Percentiles rank a stretch among this genome's conserved stretches.
Evolutionary conservation across 208 protist genomes (phyloP).

Genomic region (Trypanosoma lewisi): DNA sequence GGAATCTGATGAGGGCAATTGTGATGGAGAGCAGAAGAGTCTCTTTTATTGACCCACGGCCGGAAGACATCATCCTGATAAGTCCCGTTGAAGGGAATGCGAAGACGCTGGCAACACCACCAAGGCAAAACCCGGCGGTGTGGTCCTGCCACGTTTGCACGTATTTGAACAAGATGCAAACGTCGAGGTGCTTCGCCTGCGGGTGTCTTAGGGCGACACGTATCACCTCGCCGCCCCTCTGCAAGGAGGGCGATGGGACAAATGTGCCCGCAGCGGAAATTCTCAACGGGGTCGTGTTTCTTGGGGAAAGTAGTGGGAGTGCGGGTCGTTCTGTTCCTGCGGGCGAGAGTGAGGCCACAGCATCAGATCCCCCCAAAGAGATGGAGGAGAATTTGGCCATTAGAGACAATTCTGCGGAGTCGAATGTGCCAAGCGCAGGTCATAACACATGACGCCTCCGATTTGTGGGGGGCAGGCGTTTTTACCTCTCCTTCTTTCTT

Average conservation of each 20-base stretch:
- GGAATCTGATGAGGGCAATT: constrained; percentile 73
- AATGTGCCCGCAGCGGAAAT: background rate
- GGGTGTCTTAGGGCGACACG: constrained; percentile 29
- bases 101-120: constrained; percentile 21
- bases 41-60: constrained; percentile 47
- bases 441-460: no score
- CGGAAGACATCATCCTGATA: constrained; percentile 63
- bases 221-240: background rate
- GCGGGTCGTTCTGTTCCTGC: background rate
- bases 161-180: constrained; percentile 61
- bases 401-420: no score
- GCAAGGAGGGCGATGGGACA: background rate
- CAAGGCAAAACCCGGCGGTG: constrained; percentile 20
- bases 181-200: constrained; percentile 57
- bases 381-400: background rate
- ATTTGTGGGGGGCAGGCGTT: no score
- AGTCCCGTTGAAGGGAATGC: constrained; percentile 43
- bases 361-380: background rate
- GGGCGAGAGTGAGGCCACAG: background rate
- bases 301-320: background rate
- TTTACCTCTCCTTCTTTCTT: no score
- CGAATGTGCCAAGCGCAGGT: no score
- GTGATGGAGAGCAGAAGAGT: constrained; percentile 72
- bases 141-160: constrained; percentile 76
- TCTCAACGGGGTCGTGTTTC: background rate